phyloP scores from a whole-genome alignment of 495 filamentous ascomycete genomes.

The Alectoria sarmentosa region DNA sequence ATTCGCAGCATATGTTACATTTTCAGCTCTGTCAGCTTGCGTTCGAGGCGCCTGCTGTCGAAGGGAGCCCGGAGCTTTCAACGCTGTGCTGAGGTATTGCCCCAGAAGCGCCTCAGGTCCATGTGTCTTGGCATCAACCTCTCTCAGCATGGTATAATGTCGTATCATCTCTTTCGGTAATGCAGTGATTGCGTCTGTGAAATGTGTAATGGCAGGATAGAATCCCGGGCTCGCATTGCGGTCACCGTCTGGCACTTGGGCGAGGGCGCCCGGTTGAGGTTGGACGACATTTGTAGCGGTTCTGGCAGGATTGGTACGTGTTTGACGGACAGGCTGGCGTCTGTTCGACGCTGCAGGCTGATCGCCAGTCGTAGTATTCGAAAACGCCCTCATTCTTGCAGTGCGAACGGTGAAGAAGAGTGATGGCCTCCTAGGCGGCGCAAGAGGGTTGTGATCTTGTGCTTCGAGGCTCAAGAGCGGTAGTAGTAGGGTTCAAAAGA shows the following conservation, averaged over 20 bases:
- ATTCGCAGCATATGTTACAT: not conserved
- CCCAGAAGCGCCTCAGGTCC: slow-evolving; percentile 55
- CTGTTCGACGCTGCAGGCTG: slow-evolving; percentile 30
- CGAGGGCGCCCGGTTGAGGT: slow-evolving; percentile 29
- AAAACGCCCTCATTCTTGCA: slow-evolving; percentile 22
- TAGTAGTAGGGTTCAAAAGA: not conserved
- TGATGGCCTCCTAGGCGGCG: slow-evolving; percentile 10
- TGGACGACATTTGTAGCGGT: slow-evolving; percentile 48
- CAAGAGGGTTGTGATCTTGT: not conserved
- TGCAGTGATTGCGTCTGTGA: slow-evolving; percentile 86
- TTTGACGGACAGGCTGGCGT: slow-evolving; percentile 52
- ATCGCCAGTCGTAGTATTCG: slow-evolving; percentile 19
- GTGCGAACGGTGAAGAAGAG: slow-evolving; percentile 13
- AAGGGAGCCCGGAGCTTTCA: slow-evolving; percentile 41
- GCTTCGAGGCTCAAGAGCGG: not conserved
- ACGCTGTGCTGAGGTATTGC: slow-evolving; percentile 59
- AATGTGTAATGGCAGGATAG: slow-evolving; percentile 90
- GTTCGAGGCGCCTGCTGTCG: not conserved
- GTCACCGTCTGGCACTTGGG: slow-evolving; percentile 28
- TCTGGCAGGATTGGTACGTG: slow-evolving; percentile 54
- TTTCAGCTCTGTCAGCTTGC: not conserved
- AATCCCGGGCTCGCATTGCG: slow-evolving; percentile 47
- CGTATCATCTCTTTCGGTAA: slow-evolving; percentile 90
- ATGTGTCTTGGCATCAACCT: slow-evolving; percentile 87
- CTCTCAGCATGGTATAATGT: slow-evolving; percentile 90